Conservation (phyloP, 108 stramenopile genomes). For the Cyclotella choctawhatcheeana region DNA sequence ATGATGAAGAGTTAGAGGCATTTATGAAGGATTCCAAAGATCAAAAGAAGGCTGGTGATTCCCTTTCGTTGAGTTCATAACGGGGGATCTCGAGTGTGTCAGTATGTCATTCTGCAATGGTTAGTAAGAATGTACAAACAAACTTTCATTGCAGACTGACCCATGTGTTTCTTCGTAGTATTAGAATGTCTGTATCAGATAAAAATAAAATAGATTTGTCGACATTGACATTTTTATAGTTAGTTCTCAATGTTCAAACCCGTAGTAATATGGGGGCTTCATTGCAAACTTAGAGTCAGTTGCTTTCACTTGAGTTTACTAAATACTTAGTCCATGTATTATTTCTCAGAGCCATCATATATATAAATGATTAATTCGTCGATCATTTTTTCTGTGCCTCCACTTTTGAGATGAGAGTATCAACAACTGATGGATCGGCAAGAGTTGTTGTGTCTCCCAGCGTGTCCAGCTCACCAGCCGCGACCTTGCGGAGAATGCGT, state of each 20-base stretch:
- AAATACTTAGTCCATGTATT: too few species aligned
- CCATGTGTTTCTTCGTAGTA: background rate
- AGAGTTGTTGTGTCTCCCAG: constrained; percentile 95
- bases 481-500: constrained; percentile 96
- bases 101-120: background rate
- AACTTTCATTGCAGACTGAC: constrained; percentile 3
- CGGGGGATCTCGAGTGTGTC: background rate
- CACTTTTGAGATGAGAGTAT: constrained; percentile 76
- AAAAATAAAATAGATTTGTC: too few species aligned
- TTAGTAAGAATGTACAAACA: constrained; percentile 4
- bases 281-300: too few species aligned
- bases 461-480: constrained; percentile 85
- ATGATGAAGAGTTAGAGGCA: background rate
- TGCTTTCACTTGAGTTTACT: too few species aligned
- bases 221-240: too few species aligned
- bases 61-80: constrained; percentile 4
- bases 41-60: background rate
- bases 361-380: background rate
- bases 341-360: too few species aligned
- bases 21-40: constrained; percentile 2
- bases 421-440: constrained; percentile 96
- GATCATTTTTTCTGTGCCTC: constrained; percentile 33
- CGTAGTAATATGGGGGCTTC: too few species aligned
- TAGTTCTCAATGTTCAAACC: too few species aligned
- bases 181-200: too few species aligned